Percentiles rank a stretch among this genome's conserved stretches.
Conservation (phyloP, 2,329 filamentous ascomycete genomes). For the Penicillium sp. region DNA sequence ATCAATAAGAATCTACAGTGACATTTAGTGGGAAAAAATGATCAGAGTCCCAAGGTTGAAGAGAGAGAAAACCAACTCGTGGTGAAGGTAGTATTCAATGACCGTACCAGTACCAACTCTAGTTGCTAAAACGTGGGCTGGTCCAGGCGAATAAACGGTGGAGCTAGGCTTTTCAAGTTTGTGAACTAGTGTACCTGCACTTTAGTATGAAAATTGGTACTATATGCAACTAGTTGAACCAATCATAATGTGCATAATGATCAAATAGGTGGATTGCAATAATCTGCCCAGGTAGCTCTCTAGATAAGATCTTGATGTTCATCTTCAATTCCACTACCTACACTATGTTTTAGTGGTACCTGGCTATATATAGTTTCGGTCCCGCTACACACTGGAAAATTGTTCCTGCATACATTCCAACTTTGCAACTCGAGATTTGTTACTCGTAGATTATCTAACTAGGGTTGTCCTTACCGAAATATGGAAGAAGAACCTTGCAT, state of each 20-base stretch:
- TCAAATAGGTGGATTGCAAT: background rate
- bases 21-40: background rate
- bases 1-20: background rate
- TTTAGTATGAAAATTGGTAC: background rate
- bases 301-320: background rate
- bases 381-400: too few relatives aligned
- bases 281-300: background rate
- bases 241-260: background rate
- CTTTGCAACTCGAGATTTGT: background rate
- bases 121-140: background rate
- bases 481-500: too few relatives aligned
- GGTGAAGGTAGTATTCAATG: background rate
- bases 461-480: too few relatives aligned
- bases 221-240: background rate
- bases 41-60: background rate
- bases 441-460: background rate
- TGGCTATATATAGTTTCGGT: background rate
- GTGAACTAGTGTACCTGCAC: background rate
- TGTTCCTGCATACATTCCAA: background rate
- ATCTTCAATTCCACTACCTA: too few relatives aligned
- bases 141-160: background rate
- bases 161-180: background rate
- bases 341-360: background rate
- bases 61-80: background rate
- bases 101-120: background rate